Conservation (phyloP, 75 land plant genomes). For the Isoetes taiwanensis region DNA sequence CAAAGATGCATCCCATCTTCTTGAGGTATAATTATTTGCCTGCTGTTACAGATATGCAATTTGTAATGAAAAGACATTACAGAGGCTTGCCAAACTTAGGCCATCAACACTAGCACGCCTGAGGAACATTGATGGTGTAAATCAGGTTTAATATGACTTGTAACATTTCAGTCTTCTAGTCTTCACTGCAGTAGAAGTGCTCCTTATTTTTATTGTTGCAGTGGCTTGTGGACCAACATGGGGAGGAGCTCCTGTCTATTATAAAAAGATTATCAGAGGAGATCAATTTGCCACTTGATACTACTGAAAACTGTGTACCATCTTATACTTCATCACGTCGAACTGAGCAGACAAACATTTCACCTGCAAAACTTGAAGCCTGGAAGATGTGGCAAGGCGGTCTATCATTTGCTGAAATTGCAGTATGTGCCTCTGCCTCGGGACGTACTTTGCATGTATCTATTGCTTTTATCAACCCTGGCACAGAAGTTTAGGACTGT, state of each 20-base stretch:
- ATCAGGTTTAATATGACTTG: conserved; percentile 42
- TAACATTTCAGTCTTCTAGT: background rate
- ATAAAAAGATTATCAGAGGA: conserved; percentile 28
- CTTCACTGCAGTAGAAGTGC: background rate
- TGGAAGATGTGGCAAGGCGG: conserved; percentile 82
- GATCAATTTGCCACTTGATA: conserved; percentile 39
- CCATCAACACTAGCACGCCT: conserved; percentile 68
- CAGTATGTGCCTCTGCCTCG: conserved; percentile 41
- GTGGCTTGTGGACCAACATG: conserved; percentile 48
- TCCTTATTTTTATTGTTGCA: conserved; percentile 15
- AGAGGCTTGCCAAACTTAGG: conserved; percentile 46
- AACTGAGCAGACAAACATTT: conserved; percentile 8
- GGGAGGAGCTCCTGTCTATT: conserved; percentile 33
- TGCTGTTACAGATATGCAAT: conserved; percentile 48
- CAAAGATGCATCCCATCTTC: background rate
- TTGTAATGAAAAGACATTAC: conserved; percentile 67
- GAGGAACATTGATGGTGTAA: conserved; percentile 77
- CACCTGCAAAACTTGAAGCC: conserved; percentile 62
- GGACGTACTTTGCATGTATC: no score
- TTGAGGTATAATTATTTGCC: background rate
- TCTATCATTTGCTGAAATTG: conserved; percentile 44
- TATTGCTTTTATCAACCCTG: no score
- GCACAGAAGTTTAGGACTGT: no score
- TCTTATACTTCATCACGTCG: background rate
- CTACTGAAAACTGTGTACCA: conserved; percentile 10